Evolutionary conservation across 768 basidiomycete species (phyloP), one percentile per base, ranked within the genome.

Genomic region (Antrodiella citrinella): DNA sequence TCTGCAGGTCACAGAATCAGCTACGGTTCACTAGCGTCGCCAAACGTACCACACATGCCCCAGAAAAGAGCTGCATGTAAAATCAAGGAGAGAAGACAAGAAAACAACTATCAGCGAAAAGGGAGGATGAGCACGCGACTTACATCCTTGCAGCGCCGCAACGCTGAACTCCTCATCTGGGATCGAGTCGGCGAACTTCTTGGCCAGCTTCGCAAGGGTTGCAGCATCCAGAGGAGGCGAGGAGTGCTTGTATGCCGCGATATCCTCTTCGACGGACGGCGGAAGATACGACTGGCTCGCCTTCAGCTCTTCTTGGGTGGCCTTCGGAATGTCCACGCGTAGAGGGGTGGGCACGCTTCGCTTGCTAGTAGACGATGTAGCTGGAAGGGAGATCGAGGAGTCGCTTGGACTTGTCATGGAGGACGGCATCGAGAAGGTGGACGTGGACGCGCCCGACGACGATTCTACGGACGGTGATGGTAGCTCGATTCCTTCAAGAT

Each of bases 141-240:
- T 65, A 88, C 86, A 92, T 65, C 90, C 91, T 69, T 94, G 91
- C 48, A 96, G 71, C 50, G 89, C 85, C 18, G 92, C 91, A 49
- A 93, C 86, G 60, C 86, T 88, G 62, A 93, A 90, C 69, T 88
- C 86, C 38, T 85, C 82, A 30, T 91, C 86, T 0, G 92, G 90
- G 19, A 94, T 81, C 20, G 79, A 71, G 54, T 88, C 86, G 3
- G 89, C 87, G 60, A 94, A 94, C 51, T 72, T 60, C 69, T 85
- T 81, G 9, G 89, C 90, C 13, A 93, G 72, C n/a, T 66, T 58
- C 22, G 77, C 80, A 21, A 91, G 72, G 51, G 77, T 81, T 57
- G 69, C 69, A 49, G 74, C 77, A 59, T 82, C 81, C 52, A 91
- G 71, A 9, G 86, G 81, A 53, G 78, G 76, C 40, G 81, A 79